Conservation (phyloP, 148 eudicot genomes). For the Rhododendron ferrugineum region DNA sequence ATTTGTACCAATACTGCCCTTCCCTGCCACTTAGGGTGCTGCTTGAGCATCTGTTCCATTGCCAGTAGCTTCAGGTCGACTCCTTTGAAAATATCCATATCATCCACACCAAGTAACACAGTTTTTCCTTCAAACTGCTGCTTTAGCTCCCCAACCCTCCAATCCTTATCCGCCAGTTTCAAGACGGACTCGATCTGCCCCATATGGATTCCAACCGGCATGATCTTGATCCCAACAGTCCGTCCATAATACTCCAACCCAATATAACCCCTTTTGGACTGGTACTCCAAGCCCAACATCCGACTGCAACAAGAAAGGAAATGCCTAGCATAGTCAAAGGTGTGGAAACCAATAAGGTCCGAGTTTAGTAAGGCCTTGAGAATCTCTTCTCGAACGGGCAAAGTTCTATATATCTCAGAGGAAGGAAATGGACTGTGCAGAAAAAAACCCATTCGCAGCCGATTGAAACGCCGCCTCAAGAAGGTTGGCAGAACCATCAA, state of each 20-base stretch:
- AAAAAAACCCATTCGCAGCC: slow-evolving; percentile 50
- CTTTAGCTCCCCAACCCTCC: slow-evolving; percentile 36
- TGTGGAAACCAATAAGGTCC: slow-evolving; percentile 59
- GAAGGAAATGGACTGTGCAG: slow-evolving; percentile 61
- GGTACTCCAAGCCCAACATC: slow-evolving; percentile 57
- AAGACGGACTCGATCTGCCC: slow-evolving; percentile 50
- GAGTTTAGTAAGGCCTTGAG: slow-evolving; percentile 49
- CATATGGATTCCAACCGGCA: slow-evolving; percentile 61
- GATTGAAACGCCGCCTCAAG: slow-evolving; percentile 44
- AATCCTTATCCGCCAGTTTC: slow-evolving; percentile 34
- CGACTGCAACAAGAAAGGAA: slow-evolving; percentile 63
- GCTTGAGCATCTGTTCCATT: slow-evolving; percentile 42
- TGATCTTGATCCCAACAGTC: slow-evolving; percentile 50
- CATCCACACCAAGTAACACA: slow-evolving; percentile 57
- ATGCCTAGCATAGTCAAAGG: slow-evolving; percentile 65
- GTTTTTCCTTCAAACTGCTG: slow-evolving; percentile 41
- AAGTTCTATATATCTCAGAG: slow-evolving; percentile 53
- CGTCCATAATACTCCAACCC: slow-evolving; percentile 57
- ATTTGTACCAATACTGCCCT: slow-evolving; percentile 52
- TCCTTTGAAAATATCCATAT: slow-evolving; percentile 62
- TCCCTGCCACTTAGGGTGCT: slow-evolving; percentile 42
- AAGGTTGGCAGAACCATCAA: slow-evolving; percentile 57
- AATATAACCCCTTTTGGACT: slow-evolving; percentile 59
- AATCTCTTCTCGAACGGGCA: slow-evolving; percentile 60
- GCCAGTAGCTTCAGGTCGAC: slow-evolving; percentile 54